Percentiles rank a stretch among this genome's conserved stretches.
These are phyloP conservation scores for Exutisphaerella laricina DNA, from an alignment of 2,329 filamentous ascomycete species.

Conservation along the genomic window DNA sequence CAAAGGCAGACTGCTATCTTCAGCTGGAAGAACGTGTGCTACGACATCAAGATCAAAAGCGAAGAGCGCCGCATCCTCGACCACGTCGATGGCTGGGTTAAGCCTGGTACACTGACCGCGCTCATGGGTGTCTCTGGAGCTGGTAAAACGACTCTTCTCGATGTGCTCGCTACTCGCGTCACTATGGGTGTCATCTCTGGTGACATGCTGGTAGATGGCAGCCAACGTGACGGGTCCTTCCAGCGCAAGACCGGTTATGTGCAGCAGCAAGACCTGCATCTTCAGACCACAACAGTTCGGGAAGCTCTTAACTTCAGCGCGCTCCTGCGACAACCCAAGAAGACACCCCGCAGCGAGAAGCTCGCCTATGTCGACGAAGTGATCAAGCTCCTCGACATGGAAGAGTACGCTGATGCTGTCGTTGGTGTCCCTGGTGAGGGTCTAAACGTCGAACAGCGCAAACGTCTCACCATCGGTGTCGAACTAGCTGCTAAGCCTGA, in stretches of 20 bases:
- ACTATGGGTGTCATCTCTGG: conserved; percentile 86
- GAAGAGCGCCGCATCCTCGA: conserved; percentile 72
- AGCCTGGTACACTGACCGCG: conserved; percentile 82
- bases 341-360: conserved; percentile 70
- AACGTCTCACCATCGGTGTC: conserved; percentile 88
- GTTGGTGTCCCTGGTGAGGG: conserved; percentile 88
- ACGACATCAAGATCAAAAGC: conserved; percentile 71
- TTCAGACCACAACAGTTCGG: conserved; percentile 77
- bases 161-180: conserved; percentile 77
- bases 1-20: conserved; percentile 69
- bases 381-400: conserved; percentile 85
- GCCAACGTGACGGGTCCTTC: conserved; percentile 70
- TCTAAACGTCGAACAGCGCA: conserved; percentile 62
- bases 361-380: conserved; percentile 83
- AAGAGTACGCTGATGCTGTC: conserved; percentile 81
- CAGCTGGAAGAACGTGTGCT: conserved; percentile 81
- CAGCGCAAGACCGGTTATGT: conserved; percentile 90
- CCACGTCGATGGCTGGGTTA: conserved; percentile 87
- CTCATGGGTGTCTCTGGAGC: conserved; percentile 89
- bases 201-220: conserved; percentile 77
- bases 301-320: conserved; percentile 86
- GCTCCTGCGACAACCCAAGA: conserved; percentile 72
- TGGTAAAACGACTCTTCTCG: conserved; percentile 88
- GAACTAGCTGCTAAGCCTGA: conserved; percentile 89
- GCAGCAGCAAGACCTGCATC: conserved; percentile 86